Evolutionary conservation across 805 yeast genomes (phyloP).

Genomic region (Lipomyces orientalis): DNA sequence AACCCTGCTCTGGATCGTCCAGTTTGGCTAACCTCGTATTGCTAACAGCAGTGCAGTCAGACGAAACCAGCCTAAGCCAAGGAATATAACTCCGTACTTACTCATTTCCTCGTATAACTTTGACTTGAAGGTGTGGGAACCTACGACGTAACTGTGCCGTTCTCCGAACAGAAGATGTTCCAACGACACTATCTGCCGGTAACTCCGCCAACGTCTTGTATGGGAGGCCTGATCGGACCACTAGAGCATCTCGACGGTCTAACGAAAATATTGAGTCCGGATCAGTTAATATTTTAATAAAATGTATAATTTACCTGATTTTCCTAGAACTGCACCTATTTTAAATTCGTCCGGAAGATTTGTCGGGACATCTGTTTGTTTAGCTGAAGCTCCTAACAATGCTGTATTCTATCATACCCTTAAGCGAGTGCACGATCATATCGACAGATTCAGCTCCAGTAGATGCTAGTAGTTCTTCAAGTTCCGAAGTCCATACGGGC

Average conservation of each 20-base stretch:
- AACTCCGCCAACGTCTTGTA: slow-evolving; percentile 71
- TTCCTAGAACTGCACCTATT: slow-evolving; percentile 79
- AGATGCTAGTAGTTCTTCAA: slow-evolving; percentile 75
- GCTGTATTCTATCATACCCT: slow-evolving; percentile 59
- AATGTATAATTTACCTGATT: slow-evolving; percentile 53
- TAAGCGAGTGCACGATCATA: slow-evolving; percentile 89
- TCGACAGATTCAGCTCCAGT: slow-evolving; percentile 73
- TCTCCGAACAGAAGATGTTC: slow-evolving; percentile 93
- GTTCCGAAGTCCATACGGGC: slow-evolving; percentile 93
- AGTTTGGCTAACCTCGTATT: slow-evolving; percentile 82
- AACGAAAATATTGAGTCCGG: neutral
- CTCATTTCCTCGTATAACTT: slow-evolving; percentile 83
- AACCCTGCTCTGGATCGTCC: slow-evolving; percentile 63
- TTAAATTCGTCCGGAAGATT: slow-evolving; percentile 86
- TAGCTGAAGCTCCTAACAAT: too few species aligned
- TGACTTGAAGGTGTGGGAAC: slow-evolving; percentile 77
- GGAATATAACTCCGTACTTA: slow-evolving; percentile 34
- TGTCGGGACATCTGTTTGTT: slow-evolving; percentile 64
- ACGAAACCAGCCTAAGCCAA: neutral
- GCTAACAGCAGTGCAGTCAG: slow-evolving; percentile 4
- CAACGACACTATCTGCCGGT: slow-evolving; percentile 85
- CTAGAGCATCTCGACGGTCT: slow-evolving; percentile 86
- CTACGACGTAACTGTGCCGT: slow-evolving; percentile 85
- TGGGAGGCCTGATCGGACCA: slow-evolving; percentile 69
- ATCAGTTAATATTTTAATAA: too few species aligned